These are phyloP conservation scores for Cladophialophora carrionii DNA, from an alignment of 2,329 filamentous ascomycete genomes.

Conservation along the genomic window DNA sequence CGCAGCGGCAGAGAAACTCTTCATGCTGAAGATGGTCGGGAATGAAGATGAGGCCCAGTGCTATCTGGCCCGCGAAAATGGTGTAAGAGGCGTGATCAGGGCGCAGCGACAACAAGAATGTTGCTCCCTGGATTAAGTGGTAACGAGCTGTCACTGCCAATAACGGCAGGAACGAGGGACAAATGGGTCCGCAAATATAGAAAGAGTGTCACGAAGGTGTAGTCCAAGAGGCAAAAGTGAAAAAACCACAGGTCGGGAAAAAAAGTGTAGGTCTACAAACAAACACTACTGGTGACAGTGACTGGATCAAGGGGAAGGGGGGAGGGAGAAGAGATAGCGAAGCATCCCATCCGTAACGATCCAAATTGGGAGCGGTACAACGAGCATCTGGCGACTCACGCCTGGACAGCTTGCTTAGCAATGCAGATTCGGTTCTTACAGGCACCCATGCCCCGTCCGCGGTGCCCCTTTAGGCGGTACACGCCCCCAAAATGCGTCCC, in stretches of 20 bases:
- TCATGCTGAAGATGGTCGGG: constrained; percentile 35
- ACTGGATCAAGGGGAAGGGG: constrained; percentile 4
- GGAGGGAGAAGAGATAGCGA: neutral
- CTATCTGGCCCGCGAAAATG: constrained; percentile 13
- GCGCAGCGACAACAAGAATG: constrained; percentile 18
- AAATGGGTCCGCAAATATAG: constrained; percentile 11
- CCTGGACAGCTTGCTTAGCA: neutral
- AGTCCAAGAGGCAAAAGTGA: constrained; percentile 14
- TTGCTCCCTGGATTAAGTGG: constrained; percentile 13
- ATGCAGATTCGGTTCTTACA: constrained; percentile 19
- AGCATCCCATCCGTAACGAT: neutral
- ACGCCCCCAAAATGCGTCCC: neutral
- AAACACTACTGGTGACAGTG: neutral
- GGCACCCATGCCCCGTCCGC: constrained; percentile 4
- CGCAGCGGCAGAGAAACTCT: constrained; percentile 34
- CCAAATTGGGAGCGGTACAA: neutral
- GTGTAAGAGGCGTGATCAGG: constrained; percentile 18
- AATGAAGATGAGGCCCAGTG: constrained; percentile 14
- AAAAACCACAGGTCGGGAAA: constrained; percentile 12
- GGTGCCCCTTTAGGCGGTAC: constrained; percentile 1
- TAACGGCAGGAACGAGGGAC: constrained; percentile 33
- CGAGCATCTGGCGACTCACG: neutral
- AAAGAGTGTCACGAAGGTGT: constrained; percentile 34
- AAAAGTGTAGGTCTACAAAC: constrained; percentile 10
- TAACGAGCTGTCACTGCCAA: constrained; percentile 29